phyloP scores from a whole-genome alignment of 768 basidiomycete genomes.

The Lactarius hengduanensis region DNA sequence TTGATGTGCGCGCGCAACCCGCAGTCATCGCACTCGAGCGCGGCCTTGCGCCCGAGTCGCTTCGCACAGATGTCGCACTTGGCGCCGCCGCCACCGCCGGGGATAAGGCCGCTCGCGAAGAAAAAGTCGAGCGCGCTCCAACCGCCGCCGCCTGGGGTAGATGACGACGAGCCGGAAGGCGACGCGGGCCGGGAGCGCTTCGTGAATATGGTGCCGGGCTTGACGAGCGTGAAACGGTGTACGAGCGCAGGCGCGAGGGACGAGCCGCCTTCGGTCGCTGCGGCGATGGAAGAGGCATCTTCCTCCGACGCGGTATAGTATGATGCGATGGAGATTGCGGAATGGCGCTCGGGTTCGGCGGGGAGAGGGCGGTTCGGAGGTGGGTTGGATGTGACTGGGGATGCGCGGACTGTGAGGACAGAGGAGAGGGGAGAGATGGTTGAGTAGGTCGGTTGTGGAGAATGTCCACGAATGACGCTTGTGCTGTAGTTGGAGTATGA shows the following conservation, averaged over 20 bases:
- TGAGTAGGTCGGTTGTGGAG: conserved; percentile 35
- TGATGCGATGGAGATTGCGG: conserved; percentile 37
- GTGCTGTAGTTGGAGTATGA: conserved; percentile 65
- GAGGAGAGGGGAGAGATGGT: conserved; percentile 36
- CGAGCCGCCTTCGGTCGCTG: conserved; percentile 76
- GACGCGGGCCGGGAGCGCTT: conserved; percentile 33
- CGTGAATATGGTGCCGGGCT: conserved; percentile 61
- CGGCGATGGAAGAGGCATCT: conserved; percentile 46
- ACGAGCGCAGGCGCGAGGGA: conserved; percentile 53
- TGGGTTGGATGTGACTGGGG: neutral
- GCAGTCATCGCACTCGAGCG: conserved; percentile 88
- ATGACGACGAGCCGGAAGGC: conserved; percentile 30
- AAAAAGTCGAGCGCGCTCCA: conserved; percentile 83
- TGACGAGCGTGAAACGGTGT: conserved; percentile 85
- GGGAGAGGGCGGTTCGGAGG: conserved; percentile 18
- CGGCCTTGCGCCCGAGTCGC: conserved; percentile 82
- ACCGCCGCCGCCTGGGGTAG: conserved; percentile 36
- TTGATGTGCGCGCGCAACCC: conserved; percentile 82
- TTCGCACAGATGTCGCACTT: conserved; percentile 85
- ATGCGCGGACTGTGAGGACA: conserved; percentile 54
- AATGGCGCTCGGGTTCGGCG: conserved; percentile 26
- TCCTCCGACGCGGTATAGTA: conserved; percentile 61
- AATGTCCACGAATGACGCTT: conserved; percentile 57
- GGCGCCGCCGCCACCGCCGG: conserved; percentile 38
- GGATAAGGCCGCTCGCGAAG: conserved; percentile 66